Conservation (phyloP, 495 filamentous ascomycete genomes). For the Niebla homalea region DNA sequence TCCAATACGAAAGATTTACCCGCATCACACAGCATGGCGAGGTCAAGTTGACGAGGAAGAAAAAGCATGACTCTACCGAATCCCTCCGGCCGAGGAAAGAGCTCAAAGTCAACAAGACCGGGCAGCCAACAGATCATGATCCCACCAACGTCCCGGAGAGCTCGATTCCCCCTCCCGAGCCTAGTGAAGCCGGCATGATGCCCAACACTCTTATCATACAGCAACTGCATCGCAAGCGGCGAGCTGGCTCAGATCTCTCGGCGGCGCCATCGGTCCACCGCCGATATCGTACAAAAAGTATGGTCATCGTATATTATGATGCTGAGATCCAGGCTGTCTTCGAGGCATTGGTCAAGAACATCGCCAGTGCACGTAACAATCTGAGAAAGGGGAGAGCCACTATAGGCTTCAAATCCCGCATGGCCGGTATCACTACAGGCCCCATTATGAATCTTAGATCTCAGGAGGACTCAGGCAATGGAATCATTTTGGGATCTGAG, state of each 20-base stretch:
- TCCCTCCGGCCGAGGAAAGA: slow-evolving; percentile 42
- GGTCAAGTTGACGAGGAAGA: slow-evolving; percentile 23
- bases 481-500: slow-evolving; percentile 6
- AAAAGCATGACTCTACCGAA: slow-evolving; percentile 50
- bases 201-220: slow-evolving; percentile 15
- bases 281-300: slow-evolving; percentile 56
- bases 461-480: neutral
- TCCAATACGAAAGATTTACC: slow-evolving; percentile 55
- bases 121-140: neutral
- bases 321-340: slow-evolving; percentile 69
- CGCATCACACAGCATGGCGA: slow-evolving; percentile 25
- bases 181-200: neutral
- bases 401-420: slow-evolving; percentile 25
- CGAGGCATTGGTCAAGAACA: slow-evolving; percentile 64
- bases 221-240: slow-evolving; percentile 19
- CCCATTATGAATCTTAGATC: neutral
- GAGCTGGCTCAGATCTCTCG: slow-evolving; percentile 19
- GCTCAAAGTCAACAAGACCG: slow-evolving; percentile 7
- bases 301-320: slow-evolving; percentile 84
- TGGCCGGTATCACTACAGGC: slow-evolving; percentile 12
- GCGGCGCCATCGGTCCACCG: slow-evolving; percentile 25
- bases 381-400: slow-evolving; percentile 70
- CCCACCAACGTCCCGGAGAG: neutral
- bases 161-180: neutral
- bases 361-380: slow-evolving; percentile 66